These are phyloP conservation scores for Boletus fagicola DNA, from an alignment of 768 basidiomycete species.

Conservation along the genomic window DNA sequence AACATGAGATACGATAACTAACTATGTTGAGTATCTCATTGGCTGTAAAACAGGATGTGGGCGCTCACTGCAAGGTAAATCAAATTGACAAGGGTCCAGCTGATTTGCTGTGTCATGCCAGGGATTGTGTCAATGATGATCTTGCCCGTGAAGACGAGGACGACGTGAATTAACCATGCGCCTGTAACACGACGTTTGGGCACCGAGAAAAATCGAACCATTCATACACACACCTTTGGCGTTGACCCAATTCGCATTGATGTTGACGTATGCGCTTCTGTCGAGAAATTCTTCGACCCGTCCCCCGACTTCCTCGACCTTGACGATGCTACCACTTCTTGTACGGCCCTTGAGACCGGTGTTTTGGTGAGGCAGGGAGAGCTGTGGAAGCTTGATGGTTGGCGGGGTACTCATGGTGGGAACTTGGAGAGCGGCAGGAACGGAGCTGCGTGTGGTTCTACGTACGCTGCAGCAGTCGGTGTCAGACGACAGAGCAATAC, in stretches of 20 bases:
- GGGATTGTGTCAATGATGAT: constrained; percentile 92
- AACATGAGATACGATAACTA: constrained; percentile 98
- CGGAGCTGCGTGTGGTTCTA: background rate
- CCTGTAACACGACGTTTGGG: constrained; percentile 47
- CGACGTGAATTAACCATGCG: constrained; percentile 96
- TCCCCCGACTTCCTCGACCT: constrained; percentile 79
- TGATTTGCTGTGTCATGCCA: constrained; percentile 89
- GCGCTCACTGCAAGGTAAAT: constrained; percentile 79
- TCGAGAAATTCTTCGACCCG: constrained; percentile 74
- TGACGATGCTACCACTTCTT: constrained; percentile 76
- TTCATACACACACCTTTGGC: constrained; percentile 63
- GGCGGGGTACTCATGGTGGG: constrained; percentile 49
- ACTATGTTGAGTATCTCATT: constrained; percentile 3
- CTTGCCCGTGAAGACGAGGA: constrained; percentile 88
- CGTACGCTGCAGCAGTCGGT: background rate
- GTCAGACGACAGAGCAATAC: too few species aligned
- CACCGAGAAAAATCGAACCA: background rate
- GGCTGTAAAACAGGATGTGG: background rate
- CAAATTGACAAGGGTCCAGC: constrained; percentile 93
- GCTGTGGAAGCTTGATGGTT: constrained; percentile 53
- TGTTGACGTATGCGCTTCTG: constrained; percentile 76
- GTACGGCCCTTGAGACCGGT: constrained; percentile 43
- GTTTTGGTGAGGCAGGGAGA: constrained; percentile 34
- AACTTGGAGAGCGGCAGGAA: background rate
- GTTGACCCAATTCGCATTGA: constrained; percentile 93